Evolutionary conservation across 768 basidiomycete species (phyloP).

Genomic region (Sporobolomyces pararoseus): DNA sequence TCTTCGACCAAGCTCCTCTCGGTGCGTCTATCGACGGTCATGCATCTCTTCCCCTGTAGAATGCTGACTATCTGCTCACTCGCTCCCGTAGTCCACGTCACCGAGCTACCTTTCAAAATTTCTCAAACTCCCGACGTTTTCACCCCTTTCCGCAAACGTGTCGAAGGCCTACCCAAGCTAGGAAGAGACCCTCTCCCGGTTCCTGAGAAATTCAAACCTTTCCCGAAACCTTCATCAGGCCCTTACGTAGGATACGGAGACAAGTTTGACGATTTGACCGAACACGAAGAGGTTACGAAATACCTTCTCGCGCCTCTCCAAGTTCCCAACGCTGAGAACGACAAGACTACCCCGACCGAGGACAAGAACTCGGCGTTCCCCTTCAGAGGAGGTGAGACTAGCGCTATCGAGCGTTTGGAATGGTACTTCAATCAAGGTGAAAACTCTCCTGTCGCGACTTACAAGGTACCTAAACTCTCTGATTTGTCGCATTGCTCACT

Average conservation of each 20-base stretch:
- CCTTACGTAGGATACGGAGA: slow-evolving; percentile 39
- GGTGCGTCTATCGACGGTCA: slow-evolving; percentile 36
- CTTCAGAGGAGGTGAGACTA: slow-evolving; percentile 48
- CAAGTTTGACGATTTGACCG: slow-evolving; percentile 8
- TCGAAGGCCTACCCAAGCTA: slow-evolving; percentile 51
- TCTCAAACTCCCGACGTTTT: slow-evolving; percentile 51
- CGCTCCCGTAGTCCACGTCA: slow-evolving; percentile 41
- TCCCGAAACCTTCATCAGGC: slow-evolving; percentile 34
- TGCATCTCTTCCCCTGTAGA: slow-evolving; percentile 16
- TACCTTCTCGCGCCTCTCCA: slow-evolving; percentile 42
- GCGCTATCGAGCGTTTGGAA: slow-evolving; percentile 48
- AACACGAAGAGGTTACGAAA: slow-evolving; percentile 32
- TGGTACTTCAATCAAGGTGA: slow-evolving; percentile 48
- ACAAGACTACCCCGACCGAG: slow-evolving; percentile 12
- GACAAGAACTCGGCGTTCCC: slow-evolving; percentile 48
- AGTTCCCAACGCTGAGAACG: slow-evolving; percentile 18
- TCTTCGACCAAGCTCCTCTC: slow-evolving; percentile 37
- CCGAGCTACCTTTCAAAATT: slow-evolving; percentile 48
- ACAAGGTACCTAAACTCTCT: slow-evolving; percentile 47
- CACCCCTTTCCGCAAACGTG: slow-evolving; percentile 52
- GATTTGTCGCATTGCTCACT: not conserved
- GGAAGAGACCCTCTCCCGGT: slow-evolving; percentile 47
- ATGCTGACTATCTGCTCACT: slow-evolving; percentile 43
- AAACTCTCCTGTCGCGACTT: slow-evolving; percentile 41
- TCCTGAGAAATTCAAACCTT: slow-evolving; percentile 46